These are phyloP conservation scores for Fusarium tuaranense DNA, from an alignment of 2,329 filamentous ascomycete genomes.

Conservation along the genomic window DNA sequence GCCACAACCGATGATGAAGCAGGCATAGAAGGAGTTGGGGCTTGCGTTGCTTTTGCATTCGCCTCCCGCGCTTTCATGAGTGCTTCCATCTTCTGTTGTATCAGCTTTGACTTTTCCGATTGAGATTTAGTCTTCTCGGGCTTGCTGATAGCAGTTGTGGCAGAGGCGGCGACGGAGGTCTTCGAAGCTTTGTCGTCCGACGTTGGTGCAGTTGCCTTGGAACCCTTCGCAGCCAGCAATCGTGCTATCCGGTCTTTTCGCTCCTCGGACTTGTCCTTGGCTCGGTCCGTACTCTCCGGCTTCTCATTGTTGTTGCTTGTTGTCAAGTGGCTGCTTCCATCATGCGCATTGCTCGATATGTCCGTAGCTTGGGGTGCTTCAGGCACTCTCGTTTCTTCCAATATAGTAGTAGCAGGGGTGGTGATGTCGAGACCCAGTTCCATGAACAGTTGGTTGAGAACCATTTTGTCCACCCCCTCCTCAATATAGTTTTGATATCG, in stretches of 20 bases:
- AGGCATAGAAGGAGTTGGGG: neutral
- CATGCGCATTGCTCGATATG: neutral
- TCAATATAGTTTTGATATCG: constrained; percentile 79
- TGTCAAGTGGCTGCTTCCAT: neutral
- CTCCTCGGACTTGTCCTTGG: constrained; percentile 64
- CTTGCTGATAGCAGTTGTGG: constrained; percentile 44
- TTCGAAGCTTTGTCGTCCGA: constrained; percentile 4
- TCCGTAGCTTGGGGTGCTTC: neutral
- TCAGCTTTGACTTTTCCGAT: constrained; percentile 77
- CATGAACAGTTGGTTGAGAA: constrained; percentile 74
- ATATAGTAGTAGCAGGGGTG: neutral
- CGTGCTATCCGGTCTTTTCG: constrained; percentile 83
- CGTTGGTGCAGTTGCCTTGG: constrained; percentile 55
- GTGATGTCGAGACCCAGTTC: constrained; percentile 71
- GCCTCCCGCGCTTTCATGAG: constrained; percentile 70
- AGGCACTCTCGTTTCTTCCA: neutral
- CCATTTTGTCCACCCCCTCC: constrained; percentile 74
- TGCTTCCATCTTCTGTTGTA: constrained; percentile 83
- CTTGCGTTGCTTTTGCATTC: constrained; percentile 44
- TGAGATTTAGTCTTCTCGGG: constrained; percentile 48
- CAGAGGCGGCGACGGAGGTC: constrained; percentile 46
- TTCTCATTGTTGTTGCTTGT: neutral
- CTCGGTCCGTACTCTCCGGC: constrained; percentile 61
- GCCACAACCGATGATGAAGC: constrained; percentile 1
- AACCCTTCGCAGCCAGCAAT: constrained; percentile 78